phyloP scores from a whole-genome alignment of 176 grass and related monocot species.

The Rhynchospora pubera region DNA sequence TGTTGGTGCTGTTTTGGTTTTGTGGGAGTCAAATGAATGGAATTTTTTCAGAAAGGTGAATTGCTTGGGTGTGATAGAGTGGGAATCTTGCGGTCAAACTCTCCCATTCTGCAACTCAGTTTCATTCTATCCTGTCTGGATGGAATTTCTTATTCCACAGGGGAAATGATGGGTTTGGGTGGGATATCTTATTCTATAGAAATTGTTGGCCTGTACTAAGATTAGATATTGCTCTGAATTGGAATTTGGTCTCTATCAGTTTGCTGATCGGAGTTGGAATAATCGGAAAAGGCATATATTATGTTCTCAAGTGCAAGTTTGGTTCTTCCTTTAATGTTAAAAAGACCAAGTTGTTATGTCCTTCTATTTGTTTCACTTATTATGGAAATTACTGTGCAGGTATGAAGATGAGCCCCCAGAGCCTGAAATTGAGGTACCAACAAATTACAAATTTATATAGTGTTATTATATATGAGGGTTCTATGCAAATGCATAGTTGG shows the following conservation, averaged over 20 bases:
- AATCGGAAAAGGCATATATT: no score
- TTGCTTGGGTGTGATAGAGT: not conserved
- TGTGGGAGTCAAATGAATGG: not conserved
- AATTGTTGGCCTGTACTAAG: not conserved
- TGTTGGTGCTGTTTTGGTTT: not conserved
- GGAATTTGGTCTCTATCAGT: not conserved
- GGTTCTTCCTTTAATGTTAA: no score
- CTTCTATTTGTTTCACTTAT: not conserved
- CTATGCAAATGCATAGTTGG: not conserved
- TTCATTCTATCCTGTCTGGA: not conserved
- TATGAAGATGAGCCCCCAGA: slow-evolving; percentile 74
- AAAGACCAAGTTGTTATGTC: not conserved
- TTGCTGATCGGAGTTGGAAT: no score
- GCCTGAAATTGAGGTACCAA: slow-evolving; percentile 59
- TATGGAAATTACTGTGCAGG: slow-evolving; percentile 29
- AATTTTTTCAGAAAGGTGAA: not conserved
- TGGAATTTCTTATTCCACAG: not conserved
- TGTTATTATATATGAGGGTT: not conserved
- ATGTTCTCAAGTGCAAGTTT: no score
- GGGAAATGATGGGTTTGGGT: not conserved
- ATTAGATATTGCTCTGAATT: not conserved
- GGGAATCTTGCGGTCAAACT: not conserved
- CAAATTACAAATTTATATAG: not conserved
- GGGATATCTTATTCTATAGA: not conserved
- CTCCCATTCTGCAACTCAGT: not conserved